phyloP scores from a whole-genome alignment of 768 basidiomycete species.

The Amylocystis lapponica region DNA sequence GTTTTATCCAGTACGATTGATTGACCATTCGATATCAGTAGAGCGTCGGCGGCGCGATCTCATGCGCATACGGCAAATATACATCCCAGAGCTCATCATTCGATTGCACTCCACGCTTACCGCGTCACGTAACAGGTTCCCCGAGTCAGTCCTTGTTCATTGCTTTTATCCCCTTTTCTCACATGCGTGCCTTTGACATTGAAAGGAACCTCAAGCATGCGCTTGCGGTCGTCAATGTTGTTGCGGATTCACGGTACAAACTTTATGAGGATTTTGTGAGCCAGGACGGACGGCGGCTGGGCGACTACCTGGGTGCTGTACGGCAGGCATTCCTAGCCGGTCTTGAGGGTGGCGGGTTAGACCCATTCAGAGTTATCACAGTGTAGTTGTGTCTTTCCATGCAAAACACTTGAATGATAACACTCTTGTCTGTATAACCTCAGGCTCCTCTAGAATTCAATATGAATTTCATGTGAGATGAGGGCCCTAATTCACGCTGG shows the following conservation, averaged over 20 bases:
- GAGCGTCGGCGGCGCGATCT: constrained; percentile 62
- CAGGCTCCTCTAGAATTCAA: too few species aligned
- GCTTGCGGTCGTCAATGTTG: constrained; percentile 72
- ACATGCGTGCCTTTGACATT: not conserved
- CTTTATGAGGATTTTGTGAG: constrained; percentile 82
- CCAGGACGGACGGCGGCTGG: constrained; percentile 53
- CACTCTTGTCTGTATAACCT: too few species aligned
- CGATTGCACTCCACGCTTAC: constrained; percentile 73
- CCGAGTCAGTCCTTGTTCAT: constrained; percentile 44
- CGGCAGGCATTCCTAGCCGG: constrained; percentile 66
- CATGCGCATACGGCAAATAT: constrained; percentile 79
- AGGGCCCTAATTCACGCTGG: too few species aligned
- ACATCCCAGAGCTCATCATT: constrained; percentile 84
- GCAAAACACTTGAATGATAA: too few species aligned
- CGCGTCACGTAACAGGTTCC: constrained; percentile 55
- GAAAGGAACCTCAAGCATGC: constrained; percentile 73
- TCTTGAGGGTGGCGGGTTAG: constrained; percentile 69
- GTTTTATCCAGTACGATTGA: not conserved
- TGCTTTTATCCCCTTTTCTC: not conserved
- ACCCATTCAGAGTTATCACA: constrained; percentile 52
- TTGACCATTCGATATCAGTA: constrained; percentile 17
- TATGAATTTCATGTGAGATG: too few species aligned
- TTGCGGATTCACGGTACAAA: constrained; percentile 83
- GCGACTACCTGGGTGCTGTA: constrained; percentile 71
- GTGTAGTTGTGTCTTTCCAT: too few species aligned